Evolutionary conservation across 1,284 basidiomycete species (phyloP).

Genomic region (Jaminaea rosea): DNA sequence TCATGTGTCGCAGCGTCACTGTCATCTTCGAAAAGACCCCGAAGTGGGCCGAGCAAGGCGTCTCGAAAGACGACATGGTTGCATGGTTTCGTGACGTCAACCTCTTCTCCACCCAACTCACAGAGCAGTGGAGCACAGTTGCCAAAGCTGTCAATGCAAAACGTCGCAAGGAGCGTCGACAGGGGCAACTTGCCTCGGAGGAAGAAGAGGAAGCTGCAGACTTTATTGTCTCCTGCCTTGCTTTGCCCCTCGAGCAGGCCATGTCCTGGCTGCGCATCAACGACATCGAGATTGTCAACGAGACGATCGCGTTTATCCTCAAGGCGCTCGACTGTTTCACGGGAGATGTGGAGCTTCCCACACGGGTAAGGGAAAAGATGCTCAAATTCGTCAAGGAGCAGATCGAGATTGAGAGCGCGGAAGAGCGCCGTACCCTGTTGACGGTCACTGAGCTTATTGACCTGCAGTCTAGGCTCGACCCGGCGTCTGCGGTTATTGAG

Average conservation of each 20-base stretch:
- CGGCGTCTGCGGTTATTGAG: constrained; percentile 13
- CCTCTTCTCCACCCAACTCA: constrained; percentile 39
- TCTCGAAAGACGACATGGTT: constrained; percentile 25
- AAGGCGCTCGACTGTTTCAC: constrained; percentile 30
- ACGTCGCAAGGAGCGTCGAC: background rate
- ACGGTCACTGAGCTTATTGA: constrained; percentile 29
- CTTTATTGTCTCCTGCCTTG: constrained; percentile 22
- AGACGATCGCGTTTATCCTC: constrained; percentile 34
- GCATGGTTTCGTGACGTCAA: constrained; percentile 44
- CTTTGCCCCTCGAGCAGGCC: constrained; percentile 32
- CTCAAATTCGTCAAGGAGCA: constrained; percentile 35
- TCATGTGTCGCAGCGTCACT: constrained; percentile 34
- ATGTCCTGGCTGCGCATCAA: constrained; percentile 44
- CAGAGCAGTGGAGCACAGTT: constrained; percentile 29
- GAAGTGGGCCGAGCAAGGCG: constrained; percentile 24
- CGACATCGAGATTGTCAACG: constrained; percentile 39
- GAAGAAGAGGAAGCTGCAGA: constrained; percentile 13
- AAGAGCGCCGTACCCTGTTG: constrained; percentile 29
- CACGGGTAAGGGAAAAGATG: constrained; percentile 22
- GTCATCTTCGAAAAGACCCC: constrained; percentile 39
- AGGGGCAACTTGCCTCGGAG: background rate
- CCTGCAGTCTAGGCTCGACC: constrained; percentile 25
- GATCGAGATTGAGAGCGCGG: constrained; percentile 22
- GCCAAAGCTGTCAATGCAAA: constrained; percentile 17
- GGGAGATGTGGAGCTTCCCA: constrained; percentile 21